Conservation (phyloP, 306 rosid species). For the Carpinus viminea region DNA sequence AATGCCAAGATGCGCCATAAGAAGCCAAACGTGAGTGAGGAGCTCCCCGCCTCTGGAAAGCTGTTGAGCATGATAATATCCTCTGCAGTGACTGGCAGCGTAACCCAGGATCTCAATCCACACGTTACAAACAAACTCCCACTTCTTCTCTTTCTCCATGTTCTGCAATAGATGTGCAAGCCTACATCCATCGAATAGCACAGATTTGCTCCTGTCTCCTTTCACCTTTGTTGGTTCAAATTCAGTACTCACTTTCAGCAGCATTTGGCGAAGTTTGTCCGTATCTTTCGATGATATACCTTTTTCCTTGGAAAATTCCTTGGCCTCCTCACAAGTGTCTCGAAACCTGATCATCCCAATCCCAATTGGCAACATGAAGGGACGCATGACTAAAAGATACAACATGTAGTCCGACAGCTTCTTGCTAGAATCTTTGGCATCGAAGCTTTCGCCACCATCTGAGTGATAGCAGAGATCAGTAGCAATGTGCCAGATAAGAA, state of each 20-base stretch:
- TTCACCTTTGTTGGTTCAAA: neutral
- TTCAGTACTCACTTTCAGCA: neutral
- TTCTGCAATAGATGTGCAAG: conserved; percentile 10
- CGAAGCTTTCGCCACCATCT: neutral
- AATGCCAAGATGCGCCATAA: conserved; percentile 22
- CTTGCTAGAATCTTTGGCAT: neutral
- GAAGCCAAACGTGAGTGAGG: conserved; percentile 20
- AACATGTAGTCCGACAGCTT: neutral
- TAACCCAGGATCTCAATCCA: conserved; percentile 17
- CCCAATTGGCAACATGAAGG: conserved; percentile 6
- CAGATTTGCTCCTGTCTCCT: conserved; percentile 3
- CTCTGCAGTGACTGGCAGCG: conserved; percentile 8
- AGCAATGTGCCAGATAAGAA: neutral
- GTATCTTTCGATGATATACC: neutral
- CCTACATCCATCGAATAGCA: neutral
- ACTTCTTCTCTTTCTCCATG: neutral
- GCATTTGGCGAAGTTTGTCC: neutral
- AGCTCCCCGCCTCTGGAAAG: conserved; percentile 25
- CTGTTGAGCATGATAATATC: conserved; percentile 20
- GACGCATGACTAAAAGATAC: conserved; percentile 2
- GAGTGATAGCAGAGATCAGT: conserved; percentile 1
- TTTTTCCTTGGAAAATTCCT: neutral
- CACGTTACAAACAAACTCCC: conserved; percentile 10
- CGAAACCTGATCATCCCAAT: neutral
- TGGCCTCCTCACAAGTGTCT: conserved; percentile 11